Evolutionary conservation across 2,329 filamentous ascomycete species (phyloP).

Genomic region (Zasmidium citrigriseum): DNA sequence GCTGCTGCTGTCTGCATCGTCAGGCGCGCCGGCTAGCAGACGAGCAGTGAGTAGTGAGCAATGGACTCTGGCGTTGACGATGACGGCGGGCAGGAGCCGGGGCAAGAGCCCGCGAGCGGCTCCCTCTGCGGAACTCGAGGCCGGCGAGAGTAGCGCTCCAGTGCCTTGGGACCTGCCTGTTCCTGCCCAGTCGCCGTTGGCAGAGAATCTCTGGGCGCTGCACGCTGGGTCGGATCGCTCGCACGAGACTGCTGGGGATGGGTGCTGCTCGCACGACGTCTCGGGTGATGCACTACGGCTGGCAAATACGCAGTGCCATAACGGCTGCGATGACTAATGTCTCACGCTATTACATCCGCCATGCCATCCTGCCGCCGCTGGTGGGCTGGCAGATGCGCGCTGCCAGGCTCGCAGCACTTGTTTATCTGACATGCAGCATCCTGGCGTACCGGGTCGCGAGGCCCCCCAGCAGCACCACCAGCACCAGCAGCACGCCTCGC

Average conservation of each 20-base stretch:
- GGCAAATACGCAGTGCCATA: background rate
- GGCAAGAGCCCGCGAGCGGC: background rate
- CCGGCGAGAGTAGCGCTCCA: background rate
- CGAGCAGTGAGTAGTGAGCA: background rate
- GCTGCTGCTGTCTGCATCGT: background rate
- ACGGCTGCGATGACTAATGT: background rate
- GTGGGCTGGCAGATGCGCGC: too few relatives aligned
- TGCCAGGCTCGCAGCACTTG: background rate
- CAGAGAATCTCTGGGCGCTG: background rate
- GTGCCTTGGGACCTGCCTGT: conserved; percentile 4
- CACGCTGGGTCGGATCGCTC: background rate
- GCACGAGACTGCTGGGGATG: too few relatives aligned
- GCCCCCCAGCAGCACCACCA: background rate
- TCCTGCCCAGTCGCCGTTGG: conserved; percentile 6
- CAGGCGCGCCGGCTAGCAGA: background rate
- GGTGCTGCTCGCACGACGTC: background rate
- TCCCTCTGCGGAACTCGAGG: too few relatives aligned
- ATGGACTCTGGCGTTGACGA: too few relatives aligned
- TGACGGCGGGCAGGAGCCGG: background rate
- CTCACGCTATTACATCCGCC: too few relatives aligned
- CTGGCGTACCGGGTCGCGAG: conserved; percentile 10
- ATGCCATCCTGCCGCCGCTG: too few relatives aligned
- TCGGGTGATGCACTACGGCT: background rate
- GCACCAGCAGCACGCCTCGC: conserved; percentile 5
- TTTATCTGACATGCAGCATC: conserved; percentile 14